A percentile compares a stretch with the other conserved stretches of the same genome.
Evolutionary conservation across 768 basidiomycete genomes (phyloP).

Genomic region (Leccinum uliginosum): DNA sequence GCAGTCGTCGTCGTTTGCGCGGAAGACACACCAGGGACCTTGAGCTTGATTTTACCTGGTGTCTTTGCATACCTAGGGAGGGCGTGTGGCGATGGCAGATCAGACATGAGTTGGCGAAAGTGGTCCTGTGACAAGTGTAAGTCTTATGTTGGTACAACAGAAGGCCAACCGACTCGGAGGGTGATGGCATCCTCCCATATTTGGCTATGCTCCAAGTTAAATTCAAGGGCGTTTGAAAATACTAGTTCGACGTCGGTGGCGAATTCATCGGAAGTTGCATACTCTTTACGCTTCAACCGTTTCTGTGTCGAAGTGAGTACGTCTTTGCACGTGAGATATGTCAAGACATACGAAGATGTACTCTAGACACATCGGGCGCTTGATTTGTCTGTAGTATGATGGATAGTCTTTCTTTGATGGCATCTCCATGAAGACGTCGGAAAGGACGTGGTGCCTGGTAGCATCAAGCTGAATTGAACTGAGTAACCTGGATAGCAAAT

Average conservation of each 20-base stretch:
- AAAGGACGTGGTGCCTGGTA: conserved; percentile 60
- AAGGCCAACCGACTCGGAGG: conserved; percentile 49
- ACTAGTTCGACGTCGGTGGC: conserved; percentile 86
- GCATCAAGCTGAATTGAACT: background rate
- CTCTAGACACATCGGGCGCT: conserved; percentile 74
- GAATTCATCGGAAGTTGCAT: conserved; percentile 62
- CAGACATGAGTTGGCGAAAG: conserved; percentile 73
- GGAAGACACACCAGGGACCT: conserved; percentile 42
- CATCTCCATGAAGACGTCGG: conserved; percentile 78
- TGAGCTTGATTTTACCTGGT: conserved; percentile 67
- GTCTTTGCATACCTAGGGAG: conserved; percentile 60
- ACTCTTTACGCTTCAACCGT: conserved; percentile 78
- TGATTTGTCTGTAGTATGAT: conserved; percentile 74
- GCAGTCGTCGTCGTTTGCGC: conserved; percentile 13
- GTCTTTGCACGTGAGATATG: background rate
- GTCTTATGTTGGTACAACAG: conserved; percentile 1
- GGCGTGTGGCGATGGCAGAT: conserved; percentile 64
- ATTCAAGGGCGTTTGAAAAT: conserved; percentile 83
- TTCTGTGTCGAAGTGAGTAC: conserved; percentile 44
- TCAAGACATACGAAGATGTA: conserved; percentile 62
- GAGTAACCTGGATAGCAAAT: background rate
- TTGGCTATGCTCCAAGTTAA: conserved; percentile 80
- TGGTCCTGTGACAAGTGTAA: conserved; percentile 46
- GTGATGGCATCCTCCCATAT: conserved; percentile 77
- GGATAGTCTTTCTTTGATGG: conserved; percentile 79